A percentile compares a stretch with the other conserved stretches of the same genome.
phyloP scores from a whole-genome alignment of 768 basidiomycete genomes.

The Piloderma croceum region DNA sequence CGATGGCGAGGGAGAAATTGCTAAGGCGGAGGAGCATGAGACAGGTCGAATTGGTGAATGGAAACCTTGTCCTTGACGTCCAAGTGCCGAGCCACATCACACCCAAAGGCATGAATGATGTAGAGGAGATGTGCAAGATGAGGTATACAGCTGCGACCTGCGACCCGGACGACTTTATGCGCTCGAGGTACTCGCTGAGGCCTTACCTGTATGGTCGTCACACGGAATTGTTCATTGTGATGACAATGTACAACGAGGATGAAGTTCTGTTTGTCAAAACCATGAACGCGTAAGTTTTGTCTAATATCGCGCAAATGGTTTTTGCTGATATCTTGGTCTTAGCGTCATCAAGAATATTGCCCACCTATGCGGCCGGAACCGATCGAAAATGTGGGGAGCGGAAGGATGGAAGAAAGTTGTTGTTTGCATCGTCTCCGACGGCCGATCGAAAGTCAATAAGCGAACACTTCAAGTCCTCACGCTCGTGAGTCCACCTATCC shows the following conservation, averaged over 20 bases:
- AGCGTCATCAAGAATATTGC: conserved; percentile 86
- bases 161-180: conserved; percentile 85
- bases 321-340: conserved; percentile 7
- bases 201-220: conserved; percentile 74
- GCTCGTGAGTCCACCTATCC: conserved; percentile 43
- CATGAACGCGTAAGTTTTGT: conserved; percentile 70
- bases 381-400: conserved; percentile 79
- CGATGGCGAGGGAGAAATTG: conserved; percentile 68
- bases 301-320: not conserved
- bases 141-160: conserved; percentile 86
- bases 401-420: conserved; percentile 91
- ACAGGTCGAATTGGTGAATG: conserved; percentile 74
- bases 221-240: conserved; percentile 91
- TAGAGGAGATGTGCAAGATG: conserved; percentile 79
- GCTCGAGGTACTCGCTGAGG: conserved; percentile 68
- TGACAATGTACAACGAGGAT: conserved; percentile 97
- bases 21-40: conserved; percentile 76
- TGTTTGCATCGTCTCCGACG: conserved; percentile 83
- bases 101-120: conserved; percentile 53
- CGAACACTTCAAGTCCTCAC: conserved; percentile 86
- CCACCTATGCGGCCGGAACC: conserved; percentile 63
- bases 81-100: conserved; percentile 75
- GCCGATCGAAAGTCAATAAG: conserved; percentile 82
- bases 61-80: conserved; percentile 82
- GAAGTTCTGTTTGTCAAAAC: conserved; percentile 72